These are phyloP conservation scores for Afroboletus lepidellus DNA, from an alignment of 1,284 basidiomycete species.

Conservation along the genomic window DNA sequence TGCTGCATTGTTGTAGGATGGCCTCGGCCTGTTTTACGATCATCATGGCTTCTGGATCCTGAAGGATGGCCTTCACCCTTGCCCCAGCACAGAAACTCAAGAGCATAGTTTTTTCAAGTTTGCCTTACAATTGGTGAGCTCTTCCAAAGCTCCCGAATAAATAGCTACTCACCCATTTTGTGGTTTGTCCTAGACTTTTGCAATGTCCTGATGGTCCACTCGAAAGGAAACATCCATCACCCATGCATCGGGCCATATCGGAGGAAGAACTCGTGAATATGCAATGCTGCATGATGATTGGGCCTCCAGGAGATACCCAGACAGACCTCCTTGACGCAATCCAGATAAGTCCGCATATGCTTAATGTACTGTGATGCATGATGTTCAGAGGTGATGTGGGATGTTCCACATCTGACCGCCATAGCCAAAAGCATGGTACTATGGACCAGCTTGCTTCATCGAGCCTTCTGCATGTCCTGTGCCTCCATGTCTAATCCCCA, in stretches of 20 bases:
- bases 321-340: conserved; percentile 9
- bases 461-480: neutral
- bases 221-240: conserved; percentile 6
- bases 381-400: conserved; percentile 10
- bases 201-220: neutral
- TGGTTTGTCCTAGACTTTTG: conserved; percentile 2
- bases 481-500: too few species aligned
- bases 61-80: neutral
- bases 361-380: conserved; percentile 7
- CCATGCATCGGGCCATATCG: conserved; percentile 1
- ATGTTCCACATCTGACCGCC: conserved; percentile 12
- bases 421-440: conserved; percentile 19
- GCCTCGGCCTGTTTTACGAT: neutral
- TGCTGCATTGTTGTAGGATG: neutral
- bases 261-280: neutral
- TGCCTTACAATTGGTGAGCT: neutral
- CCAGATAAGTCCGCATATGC: conserved; percentile 19
- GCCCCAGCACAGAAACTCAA: neutral
- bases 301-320: neutral
- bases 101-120: neutral
- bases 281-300: conserved; percentile 2
- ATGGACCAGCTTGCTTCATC: conserved; percentile 2
- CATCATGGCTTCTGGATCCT: neutral
- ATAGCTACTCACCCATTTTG: neutral
- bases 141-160: neutral